Conservation (phyloP, 768 basidiomycete species). For the Mycena crocata region DNA sequence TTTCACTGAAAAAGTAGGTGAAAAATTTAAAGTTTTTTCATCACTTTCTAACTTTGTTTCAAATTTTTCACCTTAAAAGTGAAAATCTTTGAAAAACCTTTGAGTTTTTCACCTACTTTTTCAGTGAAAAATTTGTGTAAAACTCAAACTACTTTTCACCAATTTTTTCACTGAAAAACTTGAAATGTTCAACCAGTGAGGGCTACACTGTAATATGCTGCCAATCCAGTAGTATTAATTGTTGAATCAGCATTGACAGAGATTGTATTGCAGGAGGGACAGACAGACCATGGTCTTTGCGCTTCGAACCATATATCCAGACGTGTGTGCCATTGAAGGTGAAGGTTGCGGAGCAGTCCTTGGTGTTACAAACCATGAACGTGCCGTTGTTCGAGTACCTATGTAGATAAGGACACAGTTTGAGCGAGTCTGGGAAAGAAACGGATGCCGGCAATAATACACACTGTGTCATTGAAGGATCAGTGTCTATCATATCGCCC, state of each 20-base stretch:
- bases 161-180: no score
- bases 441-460: neutral
- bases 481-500: conserved; percentile 31
- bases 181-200: no score
- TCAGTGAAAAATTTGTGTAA: no score
- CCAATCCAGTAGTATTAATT: neutral
- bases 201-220: conserved; percentile 39
- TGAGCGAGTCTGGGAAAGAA: neutral
- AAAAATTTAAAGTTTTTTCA: no score
- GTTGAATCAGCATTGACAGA: neutral
- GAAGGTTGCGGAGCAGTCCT: conserved; percentile 44
- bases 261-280: no score
- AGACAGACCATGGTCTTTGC: conserved; percentile 46
- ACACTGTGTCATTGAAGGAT: conserved; percentile 24
- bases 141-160: no score
- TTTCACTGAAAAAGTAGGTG: no score
- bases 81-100: no score
- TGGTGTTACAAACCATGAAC: conserved; percentile 45
- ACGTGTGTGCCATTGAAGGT: conserved; percentile 52
- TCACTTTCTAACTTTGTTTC: no score
- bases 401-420: neutral
- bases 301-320: conserved; percentile 52
- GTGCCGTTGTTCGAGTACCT: conserved; percentile 53
- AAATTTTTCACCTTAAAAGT: no score
- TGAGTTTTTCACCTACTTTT: no score